A percentile compares a stretch with the other conserved stretches of the same genome.
phyloP scores from a whole-genome alignment of 2,329 filamentous ascomycete genomes.

The Exophiala xenobiotica region DNA sequence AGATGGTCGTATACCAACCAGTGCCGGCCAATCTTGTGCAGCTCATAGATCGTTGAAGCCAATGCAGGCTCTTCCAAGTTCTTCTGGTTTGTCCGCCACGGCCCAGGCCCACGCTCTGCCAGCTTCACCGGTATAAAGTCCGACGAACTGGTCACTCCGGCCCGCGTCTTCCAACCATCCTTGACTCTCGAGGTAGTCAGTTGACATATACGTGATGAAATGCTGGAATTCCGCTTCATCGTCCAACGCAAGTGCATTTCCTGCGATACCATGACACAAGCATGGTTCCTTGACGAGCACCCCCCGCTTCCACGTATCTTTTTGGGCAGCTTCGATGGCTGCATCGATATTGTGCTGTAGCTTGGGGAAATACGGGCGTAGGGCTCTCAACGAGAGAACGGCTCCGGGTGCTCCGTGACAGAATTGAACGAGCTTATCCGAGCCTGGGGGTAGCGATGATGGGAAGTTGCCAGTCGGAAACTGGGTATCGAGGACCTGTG shows the following conservation, averaged over 20 bases:
- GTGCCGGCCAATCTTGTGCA: not conserved
- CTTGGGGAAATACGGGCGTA: slow-evolving; percentile 53
- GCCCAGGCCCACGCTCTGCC: slow-evolving; percentile 50
- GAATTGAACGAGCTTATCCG: slow-evolving; percentile 56
- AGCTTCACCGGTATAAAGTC: slow-evolving; percentile 52
- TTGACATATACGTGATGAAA: slow-evolving; percentile 23
- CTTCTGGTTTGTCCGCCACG: slow-evolving; percentile 24
- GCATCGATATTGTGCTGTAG: slow-evolving; percentile 20
- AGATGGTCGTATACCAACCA: not conserved
- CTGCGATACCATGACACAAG: slow-evolving; percentile 64
- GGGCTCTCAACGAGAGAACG: slow-evolving; percentile 56
- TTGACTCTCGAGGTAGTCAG: slow-evolving; percentile 22
- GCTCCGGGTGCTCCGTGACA: slow-evolving; percentile 68
- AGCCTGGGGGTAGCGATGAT: slow-evolving; percentile 40
- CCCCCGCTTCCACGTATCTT: slow-evolving; percentile 57
- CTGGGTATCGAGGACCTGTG: slow-evolving; percentile 59
- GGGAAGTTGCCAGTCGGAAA: slow-evolving; percentile 64
- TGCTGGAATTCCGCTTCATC: slow-evolving; percentile 21
- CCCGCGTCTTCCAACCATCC: slow-evolving; percentile 39
- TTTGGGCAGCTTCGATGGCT: slow-evolving; percentile 37
- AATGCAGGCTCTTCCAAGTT: slow-evolving; percentile 19
- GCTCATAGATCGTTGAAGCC: slow-evolving; percentile 32
- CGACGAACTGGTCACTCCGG: slow-evolving; percentile 50
- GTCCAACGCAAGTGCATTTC: slow-evolving; percentile 58
- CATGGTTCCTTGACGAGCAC: slow-evolving; percentile 64